A percentile compares a stretch with the other conserved stretches of the same genome.
Evolutionary conservation across 495 filamentous ascomycete species (phyloP).

Genomic region (Cryomyces minteri): DNA sequence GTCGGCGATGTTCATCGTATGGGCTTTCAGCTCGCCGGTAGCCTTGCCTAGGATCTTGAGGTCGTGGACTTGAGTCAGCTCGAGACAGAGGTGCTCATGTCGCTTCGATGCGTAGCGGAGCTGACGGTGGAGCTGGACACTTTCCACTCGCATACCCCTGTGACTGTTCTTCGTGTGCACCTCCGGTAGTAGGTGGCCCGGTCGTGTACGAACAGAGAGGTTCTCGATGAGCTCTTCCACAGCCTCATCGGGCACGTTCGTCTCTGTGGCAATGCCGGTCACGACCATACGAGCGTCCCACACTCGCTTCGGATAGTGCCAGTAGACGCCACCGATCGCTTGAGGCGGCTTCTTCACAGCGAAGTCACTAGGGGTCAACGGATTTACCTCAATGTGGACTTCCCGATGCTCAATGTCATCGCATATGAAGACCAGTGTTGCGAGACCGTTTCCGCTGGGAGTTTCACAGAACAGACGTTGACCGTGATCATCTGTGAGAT

Average conservation of each 20-base stretch:
- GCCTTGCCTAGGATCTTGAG: conserved; percentile 10
- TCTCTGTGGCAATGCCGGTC: conserved; percentile 4
- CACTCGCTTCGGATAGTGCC: conserved; percentile 24
- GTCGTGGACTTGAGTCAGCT: conserved; percentile 25
- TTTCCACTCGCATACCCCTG: conserved; percentile 4
- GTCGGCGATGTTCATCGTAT: conserved; percentile 4
- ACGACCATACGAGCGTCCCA: conserved; percentile 28
- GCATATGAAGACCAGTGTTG: not conserved
- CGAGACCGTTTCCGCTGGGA: not conserved
- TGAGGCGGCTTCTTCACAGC: not conserved
- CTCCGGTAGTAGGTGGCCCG: not conserved
- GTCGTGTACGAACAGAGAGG: conserved; percentile 12
- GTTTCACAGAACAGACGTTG: not conserved
- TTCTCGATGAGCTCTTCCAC: conserved; percentile 13
- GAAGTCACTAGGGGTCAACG: not conserved
- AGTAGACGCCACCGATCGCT: conserved; percentile 15
- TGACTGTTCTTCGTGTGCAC: not conserved
- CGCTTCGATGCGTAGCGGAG: not conserved
- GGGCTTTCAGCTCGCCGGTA: not conserved
- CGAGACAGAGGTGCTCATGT: conserved; percentile 18
- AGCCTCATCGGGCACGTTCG: conserved; percentile 6
- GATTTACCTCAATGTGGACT: not conserved
- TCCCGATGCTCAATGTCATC: not conserved
- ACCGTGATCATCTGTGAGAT: not conserved
- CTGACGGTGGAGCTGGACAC: conserved; percentile 5